Percentiles rank a stretch among this genome's conserved stretches.
Evolutionary conservation across 2,329 filamentous ascomycete species (phyloP).

Genomic region (Aspergillus quadricinctus): DNA sequence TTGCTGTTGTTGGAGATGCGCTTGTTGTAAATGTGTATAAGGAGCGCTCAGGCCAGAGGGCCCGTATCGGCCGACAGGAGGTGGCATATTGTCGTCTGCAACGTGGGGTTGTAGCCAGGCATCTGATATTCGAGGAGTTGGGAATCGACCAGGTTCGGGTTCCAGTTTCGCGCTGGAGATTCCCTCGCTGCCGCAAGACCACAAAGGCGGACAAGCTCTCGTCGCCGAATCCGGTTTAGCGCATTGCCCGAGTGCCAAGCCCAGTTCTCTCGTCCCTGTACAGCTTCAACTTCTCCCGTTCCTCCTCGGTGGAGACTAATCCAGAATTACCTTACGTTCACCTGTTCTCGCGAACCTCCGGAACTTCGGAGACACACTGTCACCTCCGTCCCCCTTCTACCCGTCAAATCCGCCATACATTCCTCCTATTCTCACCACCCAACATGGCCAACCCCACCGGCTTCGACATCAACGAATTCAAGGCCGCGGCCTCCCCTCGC

Average conservation of each 20-base stretch:
- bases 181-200: conserved; percentile 1
- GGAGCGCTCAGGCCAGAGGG: conserved; percentile 55
- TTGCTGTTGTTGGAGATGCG: conserved; percentile 41
- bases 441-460: conserved; percentile 67
- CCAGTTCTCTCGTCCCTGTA: conserved; percentile 10
- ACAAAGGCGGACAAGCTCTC: conserved; percentile 24
- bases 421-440: conserved; percentile 45
- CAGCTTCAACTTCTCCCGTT: conserved; percentile 20
- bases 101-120: conserved; percentile 11
- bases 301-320: not conserved
- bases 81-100: conserved; percentile 47
- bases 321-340: conserved; percentile 3
- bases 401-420: conserved; percentile 5
- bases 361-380: conserved; percentile 2
- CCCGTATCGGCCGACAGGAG: conserved; percentile 56
- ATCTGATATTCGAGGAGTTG: conserved; percentile 8
- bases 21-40: conserved; percentile 55
- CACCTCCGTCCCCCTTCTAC: conserved; percentile 14
- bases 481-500: conserved; percentile 61
- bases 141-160: conserved; percentile 3
- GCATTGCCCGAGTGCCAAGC: conserved; percentile 21
- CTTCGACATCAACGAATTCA: conserved; percentile 82
- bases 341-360: conserved; percentile 13
- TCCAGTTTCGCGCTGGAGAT: conserved; percentile 19
- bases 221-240: conserved; percentile 29